Evolutionary conservation across 208 protist genomes (phyloP), one percentile per base, ranked within the genome.

Genomic region (Vickermania spadyakhi): DNA sequence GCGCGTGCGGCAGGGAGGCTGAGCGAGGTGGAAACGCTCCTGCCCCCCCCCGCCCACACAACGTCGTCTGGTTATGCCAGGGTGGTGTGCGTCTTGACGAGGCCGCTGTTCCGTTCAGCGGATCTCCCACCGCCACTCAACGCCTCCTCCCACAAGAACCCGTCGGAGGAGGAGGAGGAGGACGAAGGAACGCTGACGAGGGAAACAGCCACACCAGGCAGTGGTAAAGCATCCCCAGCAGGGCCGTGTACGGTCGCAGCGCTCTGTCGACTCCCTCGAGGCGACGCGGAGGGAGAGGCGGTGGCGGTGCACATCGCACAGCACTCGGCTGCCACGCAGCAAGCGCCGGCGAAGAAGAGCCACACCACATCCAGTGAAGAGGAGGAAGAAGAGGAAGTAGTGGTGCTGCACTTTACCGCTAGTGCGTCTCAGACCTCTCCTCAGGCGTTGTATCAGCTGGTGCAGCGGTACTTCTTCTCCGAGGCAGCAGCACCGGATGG

Each of bases 361-460:
- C 60, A 58, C 42, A 56, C 66, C 0, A 28, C 2, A 23, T 41
- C 54, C 11, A 70, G 68, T 31, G n/a, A n/a, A n/a, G n/a, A n/a
- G n/a, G n/a, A n/a, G n/a, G n/a, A n/a, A n/a, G n/a, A n/a, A n/a
- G n/a, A n/a, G n/a, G n/a, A n/a, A n/a, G n/a, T n/a, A n/a, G n/a
- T n/a, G n/a, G 64, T 92, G 0, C 4, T 89, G 7, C 85, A 92
- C 68, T 92, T 92, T 60, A 92, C 85, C 11, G 79, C 76, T 1
- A 64, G 87, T 59, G 72, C 72, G 0, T 25, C 23, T 1, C 23
- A 65, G 30, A 71, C 87, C 55, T 65, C 61, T 23, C 70, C 70
- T 31, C 64, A 28, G 42, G 64, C 65, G 26, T 70, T 91, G 30
- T 70, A 56, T 18, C 62, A 54, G 18, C 84, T 81, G 41, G 80